Evolutionary conservation across 352 stramenopile genomes (phyloP).

Genomic region (Peronosclerospora sorghi): DNA sequence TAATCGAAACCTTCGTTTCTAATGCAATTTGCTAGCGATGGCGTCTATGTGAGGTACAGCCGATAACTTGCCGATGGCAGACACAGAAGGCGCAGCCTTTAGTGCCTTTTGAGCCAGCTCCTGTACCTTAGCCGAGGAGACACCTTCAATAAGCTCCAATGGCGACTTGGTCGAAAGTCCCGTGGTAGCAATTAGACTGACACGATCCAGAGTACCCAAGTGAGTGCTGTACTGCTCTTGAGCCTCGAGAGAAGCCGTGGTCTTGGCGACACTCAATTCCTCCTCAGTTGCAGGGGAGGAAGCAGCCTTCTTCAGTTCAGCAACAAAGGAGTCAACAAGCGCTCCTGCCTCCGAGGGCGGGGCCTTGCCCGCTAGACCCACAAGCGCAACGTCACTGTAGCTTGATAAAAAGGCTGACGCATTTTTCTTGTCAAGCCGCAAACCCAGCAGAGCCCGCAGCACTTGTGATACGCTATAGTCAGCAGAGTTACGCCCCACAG

Average conservation of each 20-base stretch:
- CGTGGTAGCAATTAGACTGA: constrained; percentile 31
- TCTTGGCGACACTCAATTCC: constrained; percentile 71
- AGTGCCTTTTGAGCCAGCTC: constrained; percentile 68
- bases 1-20: constrained; percentile 23
- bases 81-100: constrained; percentile 58
- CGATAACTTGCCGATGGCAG: constrained; percentile 63
- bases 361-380: constrained; percentile 54
- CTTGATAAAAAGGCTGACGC: constrained; percentile 44
- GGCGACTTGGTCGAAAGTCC: constrained; percentile 30
- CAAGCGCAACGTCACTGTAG: constrained; percentile 51
- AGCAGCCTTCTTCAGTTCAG: constrained; percentile 69
- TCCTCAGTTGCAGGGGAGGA: constrained; percentile 44
- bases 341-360: constrained; percentile 37
- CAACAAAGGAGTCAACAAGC: constrained; percentile 57
- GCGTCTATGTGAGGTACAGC: constrained; percentile 61
- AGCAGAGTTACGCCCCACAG: constrained; percentile 28
- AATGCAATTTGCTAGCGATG: constrained; percentile 69
- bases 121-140: constrained; percentile 59
- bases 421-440: constrained; percentile 55
- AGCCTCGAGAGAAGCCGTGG: constrained; percentile 33
- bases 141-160: constrained; percentile 28
- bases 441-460: constrained; percentile 47
- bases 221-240: constrained; percentile 29
- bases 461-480: constrained; percentile 50
- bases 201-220: constrained; percentile 25